Evolutionary conservation across 257 asterid species (phyloP), one percentile per base, ranked within the genome.

Genomic region (Primulina huaijiensis): DNA sequence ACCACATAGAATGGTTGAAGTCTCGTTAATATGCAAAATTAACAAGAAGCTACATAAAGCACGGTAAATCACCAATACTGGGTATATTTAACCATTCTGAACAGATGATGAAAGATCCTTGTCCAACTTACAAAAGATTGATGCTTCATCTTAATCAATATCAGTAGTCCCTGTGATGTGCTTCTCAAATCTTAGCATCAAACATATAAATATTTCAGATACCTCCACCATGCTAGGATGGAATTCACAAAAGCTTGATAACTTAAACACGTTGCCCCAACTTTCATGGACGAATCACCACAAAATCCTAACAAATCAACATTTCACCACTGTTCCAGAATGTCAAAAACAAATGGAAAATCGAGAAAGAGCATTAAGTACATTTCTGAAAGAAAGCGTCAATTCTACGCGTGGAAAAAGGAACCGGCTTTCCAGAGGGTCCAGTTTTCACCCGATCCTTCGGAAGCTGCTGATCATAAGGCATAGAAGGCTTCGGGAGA

Each of bases 341-440:
- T 23, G 25, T 23, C 1, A 23, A 23, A 23, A 23, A 27, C 3
- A 37, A 70, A 7, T 50, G 60, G 14, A 35, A 67, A 50, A 60
- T 3, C 27, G 53, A 61, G 7, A 31, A 73, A 74, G 10, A 34
- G 40, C 43, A 11, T 76, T 84, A 86, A 61, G 75, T 67, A 62
- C 60, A 79, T 67, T 92, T 88, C 60, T 76, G 76, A 70, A 92
- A 92, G 84, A 89, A 92, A 7, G 94, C 84, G 10, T 92, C 98
- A 67, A 92, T 90, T 43, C 79, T 82, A 33, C 89, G 88, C 3
- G 89, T 80, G 33, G 90, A 89, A 7, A 82, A 73, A 7, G 95
- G 88, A 63, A 74, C 83, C 7, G 79, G 71, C 73, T 85, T 88
- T 62, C 77, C 77, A 9, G 74, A 75, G 37, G 82, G 53, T 25